Conservation (phyloP, 2,329 filamentous ascomycete species). For the Fusarium musae region DNA sequence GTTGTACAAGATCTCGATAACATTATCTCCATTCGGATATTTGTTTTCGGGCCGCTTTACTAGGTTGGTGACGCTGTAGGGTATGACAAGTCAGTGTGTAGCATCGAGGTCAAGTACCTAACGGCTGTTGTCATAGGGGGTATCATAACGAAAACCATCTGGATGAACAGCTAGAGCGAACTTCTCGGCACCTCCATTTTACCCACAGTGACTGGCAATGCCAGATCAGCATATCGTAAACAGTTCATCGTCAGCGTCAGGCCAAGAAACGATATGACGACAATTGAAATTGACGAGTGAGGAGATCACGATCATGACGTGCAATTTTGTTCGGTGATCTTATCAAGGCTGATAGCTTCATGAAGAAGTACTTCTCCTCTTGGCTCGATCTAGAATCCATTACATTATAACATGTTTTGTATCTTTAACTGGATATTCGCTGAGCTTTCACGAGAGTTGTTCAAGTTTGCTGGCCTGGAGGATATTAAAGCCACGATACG, state of each 20-base stretch:
- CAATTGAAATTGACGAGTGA: conserved; percentile 26
- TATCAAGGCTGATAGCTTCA: no score
- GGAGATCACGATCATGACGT: not conserved
- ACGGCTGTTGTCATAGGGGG: conserved; percentile 1
- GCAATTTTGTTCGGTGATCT: not conserved
- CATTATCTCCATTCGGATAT: not conserved
- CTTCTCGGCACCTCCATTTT: not conserved
- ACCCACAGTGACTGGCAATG: not conserved
- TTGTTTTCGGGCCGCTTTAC: not conserved
- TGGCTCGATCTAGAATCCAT: not conserved
- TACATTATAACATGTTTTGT: not conserved
- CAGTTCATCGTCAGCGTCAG: not conserved
- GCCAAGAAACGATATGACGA: not conserved
- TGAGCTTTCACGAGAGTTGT: not conserved
- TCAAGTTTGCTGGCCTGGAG: not conserved
- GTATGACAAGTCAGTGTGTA: not conserved
- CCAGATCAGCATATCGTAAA: not conserved
- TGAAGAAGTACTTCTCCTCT: not conserved
- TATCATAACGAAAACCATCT: not conserved
- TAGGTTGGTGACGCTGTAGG: not conserved
- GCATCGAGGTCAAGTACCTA: conserved; percentile 10
- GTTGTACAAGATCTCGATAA: conserved; percentile 12
- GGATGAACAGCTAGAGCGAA: not conserved
- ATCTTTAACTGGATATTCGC: not conserved
- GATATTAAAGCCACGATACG: no score